Conservation (phyloP, 2,329 filamentous ascomycete genomes). For the Nemania diffusa region DNA sequence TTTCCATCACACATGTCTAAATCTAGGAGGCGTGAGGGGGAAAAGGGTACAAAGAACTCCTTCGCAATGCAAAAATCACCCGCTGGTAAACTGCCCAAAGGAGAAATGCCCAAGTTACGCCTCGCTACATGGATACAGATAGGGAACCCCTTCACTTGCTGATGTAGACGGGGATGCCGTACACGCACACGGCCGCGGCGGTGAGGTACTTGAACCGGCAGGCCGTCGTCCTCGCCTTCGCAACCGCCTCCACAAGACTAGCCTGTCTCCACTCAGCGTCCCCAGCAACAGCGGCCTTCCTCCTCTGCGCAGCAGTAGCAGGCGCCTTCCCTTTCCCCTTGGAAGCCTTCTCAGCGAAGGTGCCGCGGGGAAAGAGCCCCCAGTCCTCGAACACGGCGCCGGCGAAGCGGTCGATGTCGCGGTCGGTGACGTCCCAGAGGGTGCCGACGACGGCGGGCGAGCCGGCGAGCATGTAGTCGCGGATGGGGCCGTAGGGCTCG, state of each 20-base stretch:
- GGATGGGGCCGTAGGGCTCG: constrained; percentile 88
- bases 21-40: neutral
- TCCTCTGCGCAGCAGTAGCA: constrained; percentile 11
- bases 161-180: constrained; percentile 92
- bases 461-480: constrained; percentile 91
- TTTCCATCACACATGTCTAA: neutral
- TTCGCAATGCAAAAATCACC: constrained; percentile 17
- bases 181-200: constrained; percentile 91
- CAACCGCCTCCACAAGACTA: constrained; percentile 84
- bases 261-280: constrained; percentile 51
- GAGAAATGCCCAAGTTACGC: neutral
- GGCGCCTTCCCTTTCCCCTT: constrained; percentile 31
- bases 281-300: constrained; percentile 29
- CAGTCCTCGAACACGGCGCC: constrained; percentile 82
- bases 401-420: constrained; percentile 94
- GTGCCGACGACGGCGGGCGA: constrained; percentile 89
- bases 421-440: constrained; percentile 97
- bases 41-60: constrained; percentile 18
- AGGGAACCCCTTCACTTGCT: constrained; percentile 43
- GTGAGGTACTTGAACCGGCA: constrained; percentile 93
- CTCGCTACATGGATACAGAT: neutral
- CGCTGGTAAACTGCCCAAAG: neutral
- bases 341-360: constrained; percentile 53
- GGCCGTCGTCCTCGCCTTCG: constrained; percentile 74
- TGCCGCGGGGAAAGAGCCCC: constrained; percentile 73